A percentile compares a stretch with the other conserved stretches of the same genome.
phyloP scores from a whole-genome alignment of 2,329 filamentous ascomycete genomes.

The Ceratocystis albifundus region DNA sequence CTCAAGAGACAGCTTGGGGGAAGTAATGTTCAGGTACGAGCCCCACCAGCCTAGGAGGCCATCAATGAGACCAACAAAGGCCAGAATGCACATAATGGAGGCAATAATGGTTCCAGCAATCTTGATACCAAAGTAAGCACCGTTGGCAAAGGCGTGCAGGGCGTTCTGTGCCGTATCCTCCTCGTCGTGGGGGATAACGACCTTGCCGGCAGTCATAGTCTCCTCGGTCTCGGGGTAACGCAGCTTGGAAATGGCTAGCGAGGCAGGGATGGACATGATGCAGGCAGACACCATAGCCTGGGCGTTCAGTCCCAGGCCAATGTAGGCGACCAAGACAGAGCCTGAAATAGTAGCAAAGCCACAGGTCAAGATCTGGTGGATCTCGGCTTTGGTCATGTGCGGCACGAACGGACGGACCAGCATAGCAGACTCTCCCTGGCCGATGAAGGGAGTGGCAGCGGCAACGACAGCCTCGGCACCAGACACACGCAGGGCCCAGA shows the following conservation, averaged over 20 bases:
- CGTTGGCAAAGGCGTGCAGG: slow-evolving; percentile 74
- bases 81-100: slow-evolving; percentile 73
- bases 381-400: slow-evolving; percentile 73
- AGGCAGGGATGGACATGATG: slow-evolving; percentile 91
- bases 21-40: slow-evolving; percentile 59
- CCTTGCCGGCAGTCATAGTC: slow-evolving; percentile 67
- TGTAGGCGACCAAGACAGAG: slow-evolving; percentile 76
- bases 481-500: slow-evolving; percentile 76
- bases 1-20: slow-evolving; percentile 53
- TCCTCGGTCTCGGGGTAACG: slow-evolving; percentile 82
- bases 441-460: slow-evolving; percentile 85
- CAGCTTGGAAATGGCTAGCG: slow-evolving; percentile 77
- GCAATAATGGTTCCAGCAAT: slow-evolving; percentile 73
- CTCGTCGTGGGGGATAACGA: slow-evolving; percentile 68
- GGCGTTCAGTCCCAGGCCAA: slow-evolving; percentile 68
- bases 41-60: slow-evolving; percentile 77
- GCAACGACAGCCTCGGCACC: slow-evolving; percentile 90
- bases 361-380: slow-evolving; percentile 87
- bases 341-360: slow-evolving; percentile 90
- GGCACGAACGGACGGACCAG: slow-evolving; percentile 77
- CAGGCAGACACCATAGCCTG: slow-evolving; percentile 82
- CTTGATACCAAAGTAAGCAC: slow-evolving; percentile 75
- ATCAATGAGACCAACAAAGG: slow-evolving; percentile 61
- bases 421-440: slow-evolving; percentile 89
- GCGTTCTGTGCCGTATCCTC: slow-evolving; percentile 67